These are phyloP conservation scores for Teunomyces gatunensis DNA, from an alignment of 805 yeast genomes.

Conservation along the genomic window DNA sequence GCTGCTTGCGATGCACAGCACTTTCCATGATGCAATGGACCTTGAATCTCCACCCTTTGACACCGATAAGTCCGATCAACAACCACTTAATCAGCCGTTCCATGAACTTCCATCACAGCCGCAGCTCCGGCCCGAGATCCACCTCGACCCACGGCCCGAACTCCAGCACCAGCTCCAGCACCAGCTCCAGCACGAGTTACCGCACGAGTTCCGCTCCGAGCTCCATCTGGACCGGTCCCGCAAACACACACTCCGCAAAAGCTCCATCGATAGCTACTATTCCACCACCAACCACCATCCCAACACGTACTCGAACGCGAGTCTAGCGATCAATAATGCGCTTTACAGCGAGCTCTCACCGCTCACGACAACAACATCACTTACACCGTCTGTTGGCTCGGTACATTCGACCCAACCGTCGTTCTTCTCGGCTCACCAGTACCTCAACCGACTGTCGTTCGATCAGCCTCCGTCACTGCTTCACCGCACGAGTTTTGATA, in stretches of 20 bases:
- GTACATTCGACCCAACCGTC: conserved; percentile 43
- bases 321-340: conserved; percentile 5
- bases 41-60: background rate
- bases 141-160: background rate
- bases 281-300: conserved; percentile 6
- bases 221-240: background rate
- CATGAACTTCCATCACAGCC: background rate
- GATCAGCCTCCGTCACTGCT: conserved; percentile 32
- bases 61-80: background rate
- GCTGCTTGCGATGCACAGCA: background rate
- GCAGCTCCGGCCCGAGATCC: background rate
- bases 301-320: conserved; percentile 10
- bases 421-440: conserved; percentile 43
- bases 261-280: conserved; percentile 18
- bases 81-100: too few relatives aligned
- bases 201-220: background rate
- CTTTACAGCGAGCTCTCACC: conserved; percentile 35
- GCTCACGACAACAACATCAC: conserved; percentile 42
- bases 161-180: background rate
- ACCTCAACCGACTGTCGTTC: conserved; percentile 33
- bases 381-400: conserved; percentile 40
- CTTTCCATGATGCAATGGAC: background rate
- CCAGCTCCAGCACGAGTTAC: background rate
- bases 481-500: conserved; percentile 32
- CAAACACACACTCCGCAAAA: conserved; percentile 2